Percentiles rank a stretch among this genome's conserved stretches.
These are phyloP conservation scores for Cadophora gregata DNA, from an alignment of 2,329 filamentous ascomycete genomes.

Conservation along the genomic window DNA sequence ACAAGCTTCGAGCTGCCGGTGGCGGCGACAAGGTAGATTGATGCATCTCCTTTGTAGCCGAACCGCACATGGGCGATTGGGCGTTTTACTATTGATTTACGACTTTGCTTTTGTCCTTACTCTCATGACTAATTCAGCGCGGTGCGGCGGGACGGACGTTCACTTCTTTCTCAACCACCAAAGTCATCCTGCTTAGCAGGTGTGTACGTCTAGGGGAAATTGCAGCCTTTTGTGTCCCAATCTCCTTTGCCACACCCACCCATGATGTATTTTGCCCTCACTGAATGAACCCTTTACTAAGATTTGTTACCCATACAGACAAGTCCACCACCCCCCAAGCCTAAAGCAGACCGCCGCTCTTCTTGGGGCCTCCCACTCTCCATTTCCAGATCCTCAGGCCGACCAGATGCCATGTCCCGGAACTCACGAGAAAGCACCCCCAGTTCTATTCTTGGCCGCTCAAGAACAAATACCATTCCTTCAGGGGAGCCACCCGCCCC, in stretches of 20 bases:
- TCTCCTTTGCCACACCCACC: constrained; percentile 34
- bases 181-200: constrained; percentile 42
- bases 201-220: constrained; percentile 45
- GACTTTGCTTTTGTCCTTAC: constrained; percentile 21
- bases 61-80: constrained; percentile 42
- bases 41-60: constrained; percentile 52
- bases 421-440: constrained; percentile 31
- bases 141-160: constrained; percentile 28
- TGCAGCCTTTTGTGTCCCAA: constrained; percentile 39
- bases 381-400: constrained; percentile 45
- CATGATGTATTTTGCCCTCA: constrained; percentile 34
- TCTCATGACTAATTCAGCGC: constrained; percentile 39
- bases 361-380: constrained; percentile 52
- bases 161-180: constrained; percentile 32
- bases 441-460: constrained; percentile 20
- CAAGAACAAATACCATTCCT: constrained; percentile 29
- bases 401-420: constrained; percentile 38
- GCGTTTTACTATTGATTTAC: constrained; percentile 38
- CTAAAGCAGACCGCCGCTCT: constrained; percentile 48
- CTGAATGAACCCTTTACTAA: constrained; percentile 43
- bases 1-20: constrained; percentile 68
- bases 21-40: constrained; percentile 86
- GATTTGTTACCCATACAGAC: constrained; percentile 45
- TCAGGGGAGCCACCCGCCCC: constrained; percentile 20
- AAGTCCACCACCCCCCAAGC: constrained; percentile 46